These are phyloP conservation scores for Nakaseomyces bracarensis DNA, from an alignment of 1,139 yeast species.

Conservation along the genomic window DNA sequence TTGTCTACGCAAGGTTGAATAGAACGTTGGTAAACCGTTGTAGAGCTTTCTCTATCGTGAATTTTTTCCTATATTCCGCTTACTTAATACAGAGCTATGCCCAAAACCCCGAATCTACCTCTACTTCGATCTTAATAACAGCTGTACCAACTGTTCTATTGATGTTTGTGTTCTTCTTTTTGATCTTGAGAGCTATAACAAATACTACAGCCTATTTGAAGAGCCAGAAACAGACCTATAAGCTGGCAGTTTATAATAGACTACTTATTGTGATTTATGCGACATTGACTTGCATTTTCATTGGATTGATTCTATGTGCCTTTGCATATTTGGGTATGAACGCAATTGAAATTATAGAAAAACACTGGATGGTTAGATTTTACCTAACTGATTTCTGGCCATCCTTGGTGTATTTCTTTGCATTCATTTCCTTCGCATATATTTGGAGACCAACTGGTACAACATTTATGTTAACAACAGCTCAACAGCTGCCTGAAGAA, in stretches of 20 bases:
- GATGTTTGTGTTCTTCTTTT: constrained; percentile 60
- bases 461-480: constrained; percentile 84
- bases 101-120: constrained; percentile 39
- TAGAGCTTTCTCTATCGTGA: constrained; percentile 62
- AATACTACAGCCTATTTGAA: constrained; percentile 62
- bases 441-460: constrained; percentile 96
- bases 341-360: constrained; percentile 67
- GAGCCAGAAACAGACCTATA: constrained; percentile 81
- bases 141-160: constrained; percentile 63
- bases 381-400: constrained; percentile 91
- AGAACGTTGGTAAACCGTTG: constrained; percentile 65
- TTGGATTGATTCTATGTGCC: constrained; percentile 62
- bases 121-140: constrained; percentile 35
- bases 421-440: constrained; percentile 74
- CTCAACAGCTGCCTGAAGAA: constrained; percentile 79
- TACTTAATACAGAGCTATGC: constrained; percentile 62
- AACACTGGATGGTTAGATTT: constrained; percentile 84
- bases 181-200: constrained; percentile 61
- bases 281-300: constrained; percentile 47
- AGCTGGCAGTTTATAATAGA: constrained; percentile 70
- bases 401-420: constrained; percentile 69
- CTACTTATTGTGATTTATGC: constrained; percentile 64
- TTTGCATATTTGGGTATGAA: constrained; percentile 66
- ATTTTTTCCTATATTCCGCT: constrained; percentile 57
- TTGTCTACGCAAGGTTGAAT: constrained; percentile 73